phyloP scores from a whole-genome alignment of 108 stramenopile species.

The Stephanodiscus minutulus region DNA sequence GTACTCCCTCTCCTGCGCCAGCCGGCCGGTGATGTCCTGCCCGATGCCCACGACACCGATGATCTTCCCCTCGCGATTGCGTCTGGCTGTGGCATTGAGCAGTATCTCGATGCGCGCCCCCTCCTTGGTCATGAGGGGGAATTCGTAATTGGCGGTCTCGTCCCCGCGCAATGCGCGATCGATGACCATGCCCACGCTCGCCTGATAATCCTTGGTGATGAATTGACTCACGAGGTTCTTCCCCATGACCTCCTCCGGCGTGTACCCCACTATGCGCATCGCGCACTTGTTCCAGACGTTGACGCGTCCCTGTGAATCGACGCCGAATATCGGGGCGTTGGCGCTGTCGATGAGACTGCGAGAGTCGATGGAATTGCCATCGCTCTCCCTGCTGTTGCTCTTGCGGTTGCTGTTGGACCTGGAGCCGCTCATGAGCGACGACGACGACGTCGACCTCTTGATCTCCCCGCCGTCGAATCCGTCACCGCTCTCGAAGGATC shows the following conservation, averaged over 20 bases:
- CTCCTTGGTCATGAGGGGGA: conserved; percentile 22
- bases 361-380: no score
- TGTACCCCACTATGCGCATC: conserved; percentile 54
- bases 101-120: conserved; percentile 43
- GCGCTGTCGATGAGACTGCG: no score
- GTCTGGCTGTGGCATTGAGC: conserved; percentile 51
- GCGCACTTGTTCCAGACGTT: conserved; percentile 65
- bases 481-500: no score
- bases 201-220: neutral
- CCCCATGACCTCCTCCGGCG: conserved; percentile 54
- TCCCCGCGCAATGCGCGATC: neutral
- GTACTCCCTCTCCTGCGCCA: conserved; percentile 46
- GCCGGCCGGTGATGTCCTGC: conserved; percentile 25
- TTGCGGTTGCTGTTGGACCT: no score
- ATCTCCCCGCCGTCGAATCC: no score
- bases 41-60: conserved; percentile 51
- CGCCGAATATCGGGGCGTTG: conserved; percentile 61
- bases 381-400: no score
- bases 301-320: conserved; percentile 54
- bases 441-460: no score
- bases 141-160: conserved; percentile 10
- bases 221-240: neutral
- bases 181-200: neutral
- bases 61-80: conserved; percentile 29
- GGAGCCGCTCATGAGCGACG: no score